Base-by-base conservation (phyloP, 78 protist species). In the Emiliania huxleyi region DNA sequence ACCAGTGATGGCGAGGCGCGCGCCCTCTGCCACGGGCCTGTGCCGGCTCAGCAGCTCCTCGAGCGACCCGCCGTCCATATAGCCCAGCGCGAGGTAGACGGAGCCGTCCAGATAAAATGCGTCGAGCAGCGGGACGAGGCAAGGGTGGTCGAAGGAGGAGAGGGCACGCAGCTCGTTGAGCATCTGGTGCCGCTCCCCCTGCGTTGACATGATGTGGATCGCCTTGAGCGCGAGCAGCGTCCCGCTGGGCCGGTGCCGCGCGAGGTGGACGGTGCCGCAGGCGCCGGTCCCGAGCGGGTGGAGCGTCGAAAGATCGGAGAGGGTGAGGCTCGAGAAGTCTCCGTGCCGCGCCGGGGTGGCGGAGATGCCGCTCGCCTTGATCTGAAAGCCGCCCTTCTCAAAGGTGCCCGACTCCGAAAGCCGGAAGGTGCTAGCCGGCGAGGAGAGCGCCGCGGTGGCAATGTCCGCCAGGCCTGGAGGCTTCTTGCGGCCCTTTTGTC, bases 111-210 rank as follows among this genome's bases (percentile, higher is more conserved):
- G 1, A 33, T 77, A 77, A 48, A 77, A 77, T 46, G 87, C 87
- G 19, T 77, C 87, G 12, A 42, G 33, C 0, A 77, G 45, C 26
- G 48, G 25, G 11, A 77, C 87, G 33, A 77, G n/a, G 5, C 33
- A 38, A 0, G 48, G 37, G 15, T 22, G 45, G 23, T 38, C 33
- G 37, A 40, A 23, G 19, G n/a, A 0, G 46, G 23, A 42, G 33
- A 77, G 87, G 35, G 42, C 87, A 22, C 46, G 26, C 49, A 77
- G 87, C 87, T 77, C 87, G n/a, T 77, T 77, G 49, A 77, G 1
- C n/a, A 40, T 15, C 81, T 71, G 81, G 21, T 71, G 35, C 1
- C 81, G 81, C 81, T 71, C 8, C 8, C 19, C 81, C 42, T 71
- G 81, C 37, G 11, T 40, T 1, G 45, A 1, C 42, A 71, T 35